A percentile compares a stretch with the other conserved stretches of the same genome.
phyloP scores from a whole-genome alignment of 2,329 filamentous ascomycete species.

The Zopfia rhizophila region DNA sequence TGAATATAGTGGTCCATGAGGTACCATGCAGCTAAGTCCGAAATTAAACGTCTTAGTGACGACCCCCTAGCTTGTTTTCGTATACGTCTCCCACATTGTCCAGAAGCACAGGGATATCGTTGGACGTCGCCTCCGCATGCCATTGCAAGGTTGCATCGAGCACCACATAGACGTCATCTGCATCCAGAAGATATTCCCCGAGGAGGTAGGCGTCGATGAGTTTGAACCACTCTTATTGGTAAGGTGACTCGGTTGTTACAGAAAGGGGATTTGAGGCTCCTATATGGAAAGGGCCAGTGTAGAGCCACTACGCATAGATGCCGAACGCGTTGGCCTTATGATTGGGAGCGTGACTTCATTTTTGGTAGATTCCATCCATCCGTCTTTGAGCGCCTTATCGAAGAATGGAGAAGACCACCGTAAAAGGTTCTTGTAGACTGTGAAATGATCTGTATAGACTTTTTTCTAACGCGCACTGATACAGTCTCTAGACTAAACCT shows the following conservation, averaged over 20 bases:
- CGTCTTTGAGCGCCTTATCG: slow-evolving; percentile 10
- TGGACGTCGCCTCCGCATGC: not conserved
- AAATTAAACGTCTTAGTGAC: too few species aligned
- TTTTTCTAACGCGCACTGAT: slow-evolving; percentile 1
- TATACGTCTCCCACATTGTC: slow-evolving; percentile 7
- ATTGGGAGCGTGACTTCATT: not conserved
- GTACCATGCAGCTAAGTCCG: too few species aligned
- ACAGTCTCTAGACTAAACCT: not conserved
- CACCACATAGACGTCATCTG: slow-evolving; percentile 17
- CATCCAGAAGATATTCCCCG: slow-evolving; percentile 17
- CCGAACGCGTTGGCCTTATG: too few species aligned
- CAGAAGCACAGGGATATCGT: not conserved
- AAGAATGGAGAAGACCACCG: slow-evolving; percentile 18
- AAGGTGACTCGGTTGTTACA: not conserved
- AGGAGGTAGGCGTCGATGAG: slow-evolving; percentile 17
- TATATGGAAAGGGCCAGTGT: not conserved
- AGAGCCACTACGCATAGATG: too few species aligned
- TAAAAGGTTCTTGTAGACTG: slow-evolving; percentile 14
- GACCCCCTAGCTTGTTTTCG: too few species aligned
- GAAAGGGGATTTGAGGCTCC: slow-evolving; percentile 2
- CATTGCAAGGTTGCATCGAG: slow-evolving; percentile 19
- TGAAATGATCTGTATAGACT: not conserved
- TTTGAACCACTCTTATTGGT: slow-evolving; percentile 1
- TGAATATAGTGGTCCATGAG: too few species aligned
- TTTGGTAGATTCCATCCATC: not conserved